phyloP scores from a whole-genome alignment of 352 stramenopile species.

The Phytopythium helicoides region DNA sequence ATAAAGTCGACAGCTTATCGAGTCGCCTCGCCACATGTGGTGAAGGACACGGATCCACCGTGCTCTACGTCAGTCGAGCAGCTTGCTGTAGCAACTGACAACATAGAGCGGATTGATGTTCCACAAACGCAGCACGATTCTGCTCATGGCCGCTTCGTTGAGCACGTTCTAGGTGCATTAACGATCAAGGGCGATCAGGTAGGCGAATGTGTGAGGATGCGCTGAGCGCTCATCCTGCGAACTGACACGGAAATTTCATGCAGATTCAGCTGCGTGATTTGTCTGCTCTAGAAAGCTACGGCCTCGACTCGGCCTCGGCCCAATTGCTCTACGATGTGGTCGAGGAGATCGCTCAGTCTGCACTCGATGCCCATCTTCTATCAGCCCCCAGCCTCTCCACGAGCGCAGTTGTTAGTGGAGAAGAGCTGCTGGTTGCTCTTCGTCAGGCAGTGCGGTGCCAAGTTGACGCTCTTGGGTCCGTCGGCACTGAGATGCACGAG shows the following conservation, averaged over 20 bases:
- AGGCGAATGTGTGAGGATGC: no score
- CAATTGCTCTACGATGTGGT: slow-evolving; percentile 21
- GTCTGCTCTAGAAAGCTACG: not conserved
- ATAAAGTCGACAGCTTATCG: no score
- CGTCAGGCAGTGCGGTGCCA: not conserved
- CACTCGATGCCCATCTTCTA: not conserved
- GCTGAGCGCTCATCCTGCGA: no score
- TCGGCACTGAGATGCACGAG: not conserved
- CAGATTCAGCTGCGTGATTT: slow-evolving; percentile 21
- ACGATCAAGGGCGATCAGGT: no score
- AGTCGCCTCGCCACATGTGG: no score
- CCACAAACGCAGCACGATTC: no score
- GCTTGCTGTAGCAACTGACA: no score
- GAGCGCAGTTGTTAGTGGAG: not conserved
- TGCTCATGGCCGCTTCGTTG: no score
- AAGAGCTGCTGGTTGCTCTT: not conserved
- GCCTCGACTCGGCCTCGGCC: not conserved
- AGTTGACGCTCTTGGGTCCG: not conserved
- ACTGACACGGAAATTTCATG: not conserved
- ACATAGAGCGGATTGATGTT: no score
- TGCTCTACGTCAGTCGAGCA: no score
- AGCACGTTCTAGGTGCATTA: no score
- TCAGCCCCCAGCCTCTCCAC: not conserved
- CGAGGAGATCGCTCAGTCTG: slow-evolving; percentile 15
- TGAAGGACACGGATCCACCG: no score